phyloP scores from a whole-genome alignment of 768 basidiomycete genomes.

The Termitomyces sp. region DNA sequence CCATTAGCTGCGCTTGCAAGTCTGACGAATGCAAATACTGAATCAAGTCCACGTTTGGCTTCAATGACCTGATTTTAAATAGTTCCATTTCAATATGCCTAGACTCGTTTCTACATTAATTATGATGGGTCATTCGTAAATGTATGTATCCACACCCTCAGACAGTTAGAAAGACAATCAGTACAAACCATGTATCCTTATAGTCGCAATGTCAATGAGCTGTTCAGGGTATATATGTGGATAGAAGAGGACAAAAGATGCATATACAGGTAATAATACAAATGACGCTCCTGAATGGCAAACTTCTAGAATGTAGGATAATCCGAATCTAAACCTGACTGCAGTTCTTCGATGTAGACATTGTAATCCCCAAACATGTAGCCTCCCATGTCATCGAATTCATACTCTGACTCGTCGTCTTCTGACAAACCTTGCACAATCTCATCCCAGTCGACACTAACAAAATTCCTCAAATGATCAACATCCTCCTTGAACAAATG shows the following conservation, averaged over 20 bases:
- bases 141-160: background rate
- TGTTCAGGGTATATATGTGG: background rate
- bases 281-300: background rate
- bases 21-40: conserved; percentile 62
- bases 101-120: background rate
- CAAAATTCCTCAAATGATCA: conserved; percentile 19
- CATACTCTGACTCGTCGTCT: conserved; percentile 9
- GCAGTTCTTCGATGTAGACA: conserved; percentile 3
- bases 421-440: conserved; percentile 17
- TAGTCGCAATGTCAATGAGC: background rate
- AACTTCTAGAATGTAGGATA: background rate
- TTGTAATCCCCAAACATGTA: conserved; percentile 11
- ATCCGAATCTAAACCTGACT: conserved; percentile 1
- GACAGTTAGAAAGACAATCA: background rate
- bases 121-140: background rate
- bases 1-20: conserved; percentile 50
- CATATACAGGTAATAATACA: background rate
- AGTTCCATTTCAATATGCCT: background rate
- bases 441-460: conserved; percentile 31
- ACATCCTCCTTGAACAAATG: conserved; percentile 17
- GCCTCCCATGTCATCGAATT: conserved; percentile 12
- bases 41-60: conserved; percentile 5
- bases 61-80: background rate
- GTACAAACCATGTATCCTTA: background rate
- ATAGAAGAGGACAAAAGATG: background rate